Evolutionary conservation across 129 eudicot species (phyloP).

Genomic region (Lactuca sativa): DNA sequence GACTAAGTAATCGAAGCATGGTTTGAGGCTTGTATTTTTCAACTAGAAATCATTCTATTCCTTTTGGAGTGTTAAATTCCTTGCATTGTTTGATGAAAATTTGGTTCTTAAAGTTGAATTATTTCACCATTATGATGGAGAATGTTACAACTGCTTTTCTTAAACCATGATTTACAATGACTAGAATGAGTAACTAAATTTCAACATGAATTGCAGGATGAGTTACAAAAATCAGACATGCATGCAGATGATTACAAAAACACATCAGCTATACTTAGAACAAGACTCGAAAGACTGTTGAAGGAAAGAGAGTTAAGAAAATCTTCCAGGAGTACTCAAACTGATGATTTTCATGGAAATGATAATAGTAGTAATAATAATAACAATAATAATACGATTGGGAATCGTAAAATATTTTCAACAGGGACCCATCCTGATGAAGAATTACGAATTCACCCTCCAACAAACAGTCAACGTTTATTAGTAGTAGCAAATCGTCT

Average conservation of each 20-base stretch:
- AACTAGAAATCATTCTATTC: neutral
- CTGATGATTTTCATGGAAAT: conserved; percentile 36
- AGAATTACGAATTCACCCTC: conserved; percentile 34
- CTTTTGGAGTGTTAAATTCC: neutral
- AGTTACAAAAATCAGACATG: conserved; percentile 38
- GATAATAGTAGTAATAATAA: neutral
- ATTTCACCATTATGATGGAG: too few species aligned
- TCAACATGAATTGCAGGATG: conserved; percentile 43
- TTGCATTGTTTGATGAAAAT: neutral
- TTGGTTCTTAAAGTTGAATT: too few species aligned
- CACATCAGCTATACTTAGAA: conserved; percentile 46
- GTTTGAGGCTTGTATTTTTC: neutral
- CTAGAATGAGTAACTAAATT: neutral
- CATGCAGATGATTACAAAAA: conserved; percentile 34
- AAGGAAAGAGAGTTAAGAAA: conserved; percentile 64
- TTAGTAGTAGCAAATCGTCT: conserved; percentile 81
- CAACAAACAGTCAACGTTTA: conserved; percentile 49
- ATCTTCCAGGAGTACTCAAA: conserved; percentile 38
- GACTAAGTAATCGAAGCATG: neutral
- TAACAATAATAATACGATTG: neutral
- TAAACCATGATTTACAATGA: neutral
- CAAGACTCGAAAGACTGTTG: conserved; percentile 67
- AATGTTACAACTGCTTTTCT: neutral
- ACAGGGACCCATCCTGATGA: conserved; percentile 40
- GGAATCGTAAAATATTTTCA: conserved; percentile 23